Base-by-base conservation (phyloP, 2,329 filamentous ascomycete genomes). In the Calonectria montana region DNA sequence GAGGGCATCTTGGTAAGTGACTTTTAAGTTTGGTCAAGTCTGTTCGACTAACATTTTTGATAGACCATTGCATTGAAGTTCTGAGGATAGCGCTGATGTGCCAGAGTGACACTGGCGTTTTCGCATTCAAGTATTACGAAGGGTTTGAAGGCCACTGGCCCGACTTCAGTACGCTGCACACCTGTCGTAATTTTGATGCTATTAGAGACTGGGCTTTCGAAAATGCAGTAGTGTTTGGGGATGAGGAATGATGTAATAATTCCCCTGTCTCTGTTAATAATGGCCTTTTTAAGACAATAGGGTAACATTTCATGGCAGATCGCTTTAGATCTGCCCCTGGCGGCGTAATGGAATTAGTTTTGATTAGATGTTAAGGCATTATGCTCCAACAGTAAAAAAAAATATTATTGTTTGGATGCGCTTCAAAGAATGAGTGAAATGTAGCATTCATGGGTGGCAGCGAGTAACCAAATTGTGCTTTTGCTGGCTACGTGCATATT, bases 81-180 rank as follows among this genome's bases (percentile, higher is more conserved):
- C 78, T 90, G 45, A 80, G 88, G 8, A 83, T 87, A 73, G 88
- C 87, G 53, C 81, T 89, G 55, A 88, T 90, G 85, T 90, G 88
- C 76, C 87, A 90, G 75, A 84, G 85, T 53, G 88, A 90, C 69
- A 82, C 89, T 73, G 87, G 88, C 12, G 84, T 91, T 29, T 89
- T 89, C 73, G 87, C 88, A 1, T 89, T 90, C 79, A 84, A 87
- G 70, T 81, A 82, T 72, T 87, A 83, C 65, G 86, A 87, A 0
- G 86, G 87, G 62, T 79, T 83, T 66, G 83, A 85, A 70, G 84
- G 87, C 53, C 86, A 88, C 71, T 90, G 88, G 88, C 88, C 88
- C 3, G 86, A 90, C 77, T 88, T 89, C 57, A 87, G 86, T 78
- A 88, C 88, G 4, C 82, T 85, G 39, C 88, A 90, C 73, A 87